These are phyloP conservation scores for Leishmania tarentolae DNA, from an alignment of 208 protist species.

Conservation along the genomic window DNA sequence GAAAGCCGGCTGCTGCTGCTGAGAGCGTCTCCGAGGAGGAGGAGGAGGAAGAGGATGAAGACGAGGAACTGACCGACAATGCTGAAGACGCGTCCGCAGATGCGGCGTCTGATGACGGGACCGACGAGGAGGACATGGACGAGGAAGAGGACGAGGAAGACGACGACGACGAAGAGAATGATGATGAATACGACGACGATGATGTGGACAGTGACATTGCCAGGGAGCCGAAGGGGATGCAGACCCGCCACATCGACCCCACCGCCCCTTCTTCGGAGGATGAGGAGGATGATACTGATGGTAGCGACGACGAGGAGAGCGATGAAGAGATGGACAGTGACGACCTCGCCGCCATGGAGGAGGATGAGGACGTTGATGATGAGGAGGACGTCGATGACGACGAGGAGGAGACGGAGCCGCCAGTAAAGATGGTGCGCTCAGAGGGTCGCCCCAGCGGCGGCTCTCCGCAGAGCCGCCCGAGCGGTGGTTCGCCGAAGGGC, in stretches of 20 bases:
- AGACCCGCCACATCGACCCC: constrained; percentile 18
- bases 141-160: constrained; percentile 49
- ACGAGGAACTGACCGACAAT: neutral
- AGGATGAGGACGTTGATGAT: constrained; percentile 26
- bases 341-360: constrained; percentile 27
- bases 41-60: constrained; percentile 6
- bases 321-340: constrained; percentile 43
- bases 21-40: constrained; percentile 4
- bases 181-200: constrained; percentile 41
- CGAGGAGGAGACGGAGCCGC: constrained; percentile 31
- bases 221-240: constrained; percentile 16
- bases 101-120: constrained; percentile 29
- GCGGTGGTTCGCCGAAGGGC: neutral
- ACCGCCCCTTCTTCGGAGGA: constrained; percentile 43
- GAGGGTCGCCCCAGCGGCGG: constrained; percentile 26
- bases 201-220: constrained; percentile 35
- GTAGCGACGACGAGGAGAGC: constrained; percentile 23
- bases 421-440: constrained; percentile 32
- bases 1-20: neutral
- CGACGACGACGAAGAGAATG: constrained; percentile 46
- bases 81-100: constrained; percentile 17
- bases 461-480: constrained; percentile 2
- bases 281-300: constrained; percentile 37
- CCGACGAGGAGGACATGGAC: constrained; percentile 24
- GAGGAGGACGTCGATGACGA: constrained; percentile 29